Evolutionary conservation across 2,329 filamentous ascomycete genomes (phyloP), one percentile per base, ranked within the genome.

Genomic region (Penicillium sp.): DNA sequence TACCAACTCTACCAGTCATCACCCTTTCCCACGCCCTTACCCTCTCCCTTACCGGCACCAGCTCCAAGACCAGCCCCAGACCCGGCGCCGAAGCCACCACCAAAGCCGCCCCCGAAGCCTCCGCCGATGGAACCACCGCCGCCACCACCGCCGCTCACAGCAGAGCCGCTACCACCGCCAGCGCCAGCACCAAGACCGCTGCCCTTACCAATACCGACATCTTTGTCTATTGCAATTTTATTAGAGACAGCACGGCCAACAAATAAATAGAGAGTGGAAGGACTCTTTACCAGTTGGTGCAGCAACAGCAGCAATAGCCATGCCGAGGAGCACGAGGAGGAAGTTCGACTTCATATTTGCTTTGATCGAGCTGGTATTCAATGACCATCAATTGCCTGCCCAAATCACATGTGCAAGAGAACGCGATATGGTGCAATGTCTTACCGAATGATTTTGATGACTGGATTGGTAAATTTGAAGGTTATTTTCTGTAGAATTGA

Each of bases 271-370:
- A 7, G 3, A 30, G 4, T 2, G 3, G 3, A n/a, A n/a, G 2
- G 6, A 4, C 23, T 8, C 38, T 27, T n/a, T 26, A 50, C 51
- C 34, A 8, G 45, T 54, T n/a, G 51, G 51, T 3, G 34, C 51
- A 19, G 51, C 51, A 36, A 50, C 29, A 34, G 40, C 51, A 14
- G 32, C 46, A 29, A 54, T 11, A 35, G 51, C 46, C 40, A 54
- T 13, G 14, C 51, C 36, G 11, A 54, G 29, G 34, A 54, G 34
- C 3, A 32, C 46, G n/a, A 53, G 13, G 14, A 54, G n/a, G 32
- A 50, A 34, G 34, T 54, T 50, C 4, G 46, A 13, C 47, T 50
- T 54, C 51, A 54, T 53, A 13, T 38, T 18, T 11, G 19, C 30
- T 47, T 42, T 3, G 32, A 39, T 14, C 40, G 23, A 23, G 23